A percentile compares a stretch with the other conserved stretches of the same genome.
Evolutionary conservation across 2,329 filamentous ascomycete species (phyloP).

Genomic region (Fonsecaea pedrosoi): DNA sequence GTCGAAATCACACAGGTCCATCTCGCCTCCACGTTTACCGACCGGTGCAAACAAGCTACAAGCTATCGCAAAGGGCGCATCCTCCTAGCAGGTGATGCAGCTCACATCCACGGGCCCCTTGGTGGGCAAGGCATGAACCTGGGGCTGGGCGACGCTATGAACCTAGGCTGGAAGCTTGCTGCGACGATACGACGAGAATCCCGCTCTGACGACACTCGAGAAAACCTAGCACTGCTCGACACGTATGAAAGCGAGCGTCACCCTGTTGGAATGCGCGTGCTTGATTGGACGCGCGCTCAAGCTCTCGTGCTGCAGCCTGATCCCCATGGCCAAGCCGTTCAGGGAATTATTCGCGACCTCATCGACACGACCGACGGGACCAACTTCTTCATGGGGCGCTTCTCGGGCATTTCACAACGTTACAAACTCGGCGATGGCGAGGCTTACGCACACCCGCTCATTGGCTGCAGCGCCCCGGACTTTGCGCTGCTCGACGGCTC

Average conservation of each 20-base stretch:
- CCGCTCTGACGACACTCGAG: constrained; percentile 3
- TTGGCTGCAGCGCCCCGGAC: constrained; percentile 49
- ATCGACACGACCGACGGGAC: constrained; percentile 28
- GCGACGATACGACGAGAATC: constrained; percentile 39
- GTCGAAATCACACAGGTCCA: constrained; percentile 26
- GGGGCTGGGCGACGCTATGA: constrained; percentile 46
- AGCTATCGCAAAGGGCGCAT: constrained; percentile 42
- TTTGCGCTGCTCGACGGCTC: constrained; percentile 42
- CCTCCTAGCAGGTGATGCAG: constrained; percentile 47
- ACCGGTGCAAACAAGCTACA: constrained; percentile 26
- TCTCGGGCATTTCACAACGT: constrained; percentile 47
- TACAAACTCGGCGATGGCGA: constrained; percentile 42
- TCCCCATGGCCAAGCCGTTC: constrained; percentile 40
- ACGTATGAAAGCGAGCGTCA: constrained; percentile 46
- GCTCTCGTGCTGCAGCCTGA: constrained; percentile 44
- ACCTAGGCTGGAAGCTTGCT: constrained; percentile 47
- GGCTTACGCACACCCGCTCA: constrained; percentile 41
- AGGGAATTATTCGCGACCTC: constrained; percentile 30
- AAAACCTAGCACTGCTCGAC: constrained; percentile 39
- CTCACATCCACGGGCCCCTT: constrained; percentile 45
- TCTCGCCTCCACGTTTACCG: constrained; percentile 25
- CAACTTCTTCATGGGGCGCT: constrained; percentile 38
- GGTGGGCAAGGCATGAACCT: constrained; percentile 47
- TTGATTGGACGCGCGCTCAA: constrained; percentile 51
- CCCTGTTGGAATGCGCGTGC: constrained; percentile 42